These are phyloP conservation scores for Sporobolomyces phaffii DNA, from an alignment of 768 basidiomycete genomes.

Conservation along the genomic window DNA sequence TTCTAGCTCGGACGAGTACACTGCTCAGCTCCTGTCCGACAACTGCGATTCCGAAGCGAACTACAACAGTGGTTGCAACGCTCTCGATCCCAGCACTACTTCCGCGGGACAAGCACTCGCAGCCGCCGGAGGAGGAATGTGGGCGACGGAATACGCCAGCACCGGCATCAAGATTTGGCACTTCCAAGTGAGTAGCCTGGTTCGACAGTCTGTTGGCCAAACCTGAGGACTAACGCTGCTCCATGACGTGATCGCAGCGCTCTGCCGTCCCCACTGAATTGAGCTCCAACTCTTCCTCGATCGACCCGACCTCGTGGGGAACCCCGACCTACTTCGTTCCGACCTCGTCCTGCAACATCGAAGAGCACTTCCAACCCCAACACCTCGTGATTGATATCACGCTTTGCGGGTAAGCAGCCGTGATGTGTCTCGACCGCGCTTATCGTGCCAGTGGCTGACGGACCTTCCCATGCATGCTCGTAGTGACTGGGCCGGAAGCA, in stretches of 20 bases:
- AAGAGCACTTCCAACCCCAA: constrained; percentile 44
- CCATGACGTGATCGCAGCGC: too few relatives aligned
- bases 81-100: constrained; percentile 26
- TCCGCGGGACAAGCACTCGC: constrained; percentile 52
- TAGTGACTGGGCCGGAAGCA: constrained; percentile 20
- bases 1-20: constrained; percentile 37
- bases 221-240: too few relatives aligned
- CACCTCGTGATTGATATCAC: constrained; percentile 39
- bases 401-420: constrained; percentile 46
- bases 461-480: not conserved
- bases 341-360: constrained; percentile 41
- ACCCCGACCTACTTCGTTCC: constrained; percentile 63
- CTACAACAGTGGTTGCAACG: constrained; percentile 21
- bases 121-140: constrained; percentile 52
- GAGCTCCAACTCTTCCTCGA: constrained; percentile 51
- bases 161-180: constrained; percentile 57
- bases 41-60: constrained; percentile 22
- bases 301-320: constrained; percentile 49
- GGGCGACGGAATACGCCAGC: constrained; percentile 48
- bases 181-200: constrained; percentile 50
- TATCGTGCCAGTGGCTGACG: constrained; percentile 41
- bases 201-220: too few relatives aligned
- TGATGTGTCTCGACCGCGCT: too few relatives aligned
- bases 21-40: not conserved
- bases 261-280: constrained; percentile 25